phyloP scores from a whole-genome alignment of 495 filamentous ascomycete species.

The Daldinia childiae region DNA sequence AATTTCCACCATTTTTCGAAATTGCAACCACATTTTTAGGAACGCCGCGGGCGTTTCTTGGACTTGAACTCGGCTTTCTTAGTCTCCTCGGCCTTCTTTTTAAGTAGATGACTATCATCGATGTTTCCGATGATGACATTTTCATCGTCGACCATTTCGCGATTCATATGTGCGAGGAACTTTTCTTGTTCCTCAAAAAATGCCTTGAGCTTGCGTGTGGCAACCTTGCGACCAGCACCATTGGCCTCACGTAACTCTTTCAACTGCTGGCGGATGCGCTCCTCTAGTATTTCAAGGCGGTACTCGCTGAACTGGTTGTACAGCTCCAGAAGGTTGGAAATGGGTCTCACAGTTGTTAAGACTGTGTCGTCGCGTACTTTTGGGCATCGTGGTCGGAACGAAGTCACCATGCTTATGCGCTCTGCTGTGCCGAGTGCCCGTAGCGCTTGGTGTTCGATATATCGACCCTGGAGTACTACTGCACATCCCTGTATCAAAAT shows the following conservation, averaged over 20 bases:
- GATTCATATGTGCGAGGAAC: conserved; percentile 66
- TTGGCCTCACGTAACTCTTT: conserved; percentile 56
- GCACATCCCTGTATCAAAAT: conserved; percentile 65
- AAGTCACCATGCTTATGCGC: conserved; percentile 78
- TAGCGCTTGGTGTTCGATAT: conserved; percentile 76
- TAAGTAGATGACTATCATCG: conserved; percentile 34
- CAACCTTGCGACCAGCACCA: conserved; percentile 52
- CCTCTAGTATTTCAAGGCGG: conserved; percentile 74
- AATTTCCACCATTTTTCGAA: not conserved
- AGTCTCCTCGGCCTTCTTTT: conserved; percentile 9
- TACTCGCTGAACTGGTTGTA: conserved; percentile 77
- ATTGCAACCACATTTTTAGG: not conserved
- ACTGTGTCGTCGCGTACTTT: conserved; percentile 71
- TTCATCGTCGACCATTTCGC: conserved; percentile 65
- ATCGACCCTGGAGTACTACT: conserved; percentile 74
- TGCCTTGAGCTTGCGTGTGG: conserved; percentile 54
- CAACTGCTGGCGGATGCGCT: conserved; percentile 61
- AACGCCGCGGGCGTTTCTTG: conserved; percentile 35
- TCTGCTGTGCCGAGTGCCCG: conserved; percentile 69
- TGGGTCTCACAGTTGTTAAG: conserved; percentile 70
- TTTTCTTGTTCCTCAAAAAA: conserved; percentile 62
- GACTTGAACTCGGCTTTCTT: conserved; percentile 24
- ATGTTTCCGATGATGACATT: conserved; percentile 58
- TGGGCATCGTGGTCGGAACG: conserved; percentile 70
- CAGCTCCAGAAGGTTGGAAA: conserved; percentile 73